phyloP scores from a whole-genome alignment of 495 filamentous ascomycete genomes.

The Aspergillus kassunensis region DNA sequence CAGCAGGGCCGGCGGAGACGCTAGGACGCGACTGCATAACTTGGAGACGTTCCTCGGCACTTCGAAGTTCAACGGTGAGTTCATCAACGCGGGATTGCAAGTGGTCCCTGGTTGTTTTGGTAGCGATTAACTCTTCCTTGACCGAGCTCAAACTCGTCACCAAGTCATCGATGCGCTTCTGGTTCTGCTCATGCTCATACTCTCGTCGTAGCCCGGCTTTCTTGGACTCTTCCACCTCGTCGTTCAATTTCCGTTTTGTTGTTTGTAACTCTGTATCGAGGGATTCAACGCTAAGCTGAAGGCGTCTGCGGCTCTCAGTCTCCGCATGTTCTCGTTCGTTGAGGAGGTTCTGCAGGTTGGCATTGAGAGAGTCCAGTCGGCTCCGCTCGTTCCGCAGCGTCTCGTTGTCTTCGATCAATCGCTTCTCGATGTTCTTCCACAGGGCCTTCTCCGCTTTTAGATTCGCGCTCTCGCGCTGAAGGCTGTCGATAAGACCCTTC shows the following conservation, averaged over 20 bases:
- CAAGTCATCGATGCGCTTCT: conserved; percentile 86
- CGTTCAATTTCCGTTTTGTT: conserved; percentile 77
- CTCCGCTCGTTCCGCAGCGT: conserved; percentile 75
- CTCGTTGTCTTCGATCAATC: conserved; percentile 81
- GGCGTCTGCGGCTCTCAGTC: conserved; percentile 69
- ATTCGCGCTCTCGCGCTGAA: conserved; percentile 87
- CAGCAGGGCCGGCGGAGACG: conserved; percentile 40
- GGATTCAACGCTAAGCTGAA: conserved; percentile 70
- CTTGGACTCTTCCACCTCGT: conserved; percentile 78
- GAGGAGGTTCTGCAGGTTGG: conserved; percentile 75
- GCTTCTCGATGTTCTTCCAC: conserved; percentile 85
- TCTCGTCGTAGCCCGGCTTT: conserved; percentile 77
- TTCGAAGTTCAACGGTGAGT: conserved; percentile 78
- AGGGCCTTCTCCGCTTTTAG: conserved; percentile 88
- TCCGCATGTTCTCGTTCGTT: conserved; percentile 89
- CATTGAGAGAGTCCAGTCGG: conserved; percentile 72
- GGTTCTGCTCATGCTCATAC: conserved; percentile 78
- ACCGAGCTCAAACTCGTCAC: conserved; percentile 68
- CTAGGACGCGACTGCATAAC: conserved; percentile 72
- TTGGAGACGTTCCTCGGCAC: conserved; percentile 78
- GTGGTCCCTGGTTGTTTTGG: conserved; percentile 83
- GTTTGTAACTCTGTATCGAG: conserved; percentile 72
- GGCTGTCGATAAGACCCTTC: conserved; percentile 72
- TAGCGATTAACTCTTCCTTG: conserved; percentile 76
- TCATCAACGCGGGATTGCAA: conserved; percentile 84